A percentile compares a stretch with the other conserved stretches of the same genome.
Evolutionary conservation across 352 stramenopile species (phyloP).

Genomic region (Phytophthora rubi): DNA sequence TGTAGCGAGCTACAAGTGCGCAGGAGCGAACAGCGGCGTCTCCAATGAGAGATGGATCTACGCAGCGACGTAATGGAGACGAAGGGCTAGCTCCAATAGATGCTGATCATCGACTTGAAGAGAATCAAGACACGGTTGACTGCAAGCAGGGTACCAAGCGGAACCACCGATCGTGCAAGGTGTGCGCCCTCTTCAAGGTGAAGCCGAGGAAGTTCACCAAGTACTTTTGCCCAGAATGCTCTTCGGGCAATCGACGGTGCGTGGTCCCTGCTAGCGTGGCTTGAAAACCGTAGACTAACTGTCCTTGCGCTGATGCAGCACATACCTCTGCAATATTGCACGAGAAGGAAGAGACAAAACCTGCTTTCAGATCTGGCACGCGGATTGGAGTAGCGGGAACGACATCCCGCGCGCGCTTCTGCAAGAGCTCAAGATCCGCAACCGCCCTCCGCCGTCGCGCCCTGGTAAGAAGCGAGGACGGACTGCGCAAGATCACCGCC

Average conservation of each 20-base stretch:
- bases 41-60: not conserved
- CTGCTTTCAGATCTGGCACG: slow-evolving; percentile 7
- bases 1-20: not conserved
- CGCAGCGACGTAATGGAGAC: no score
- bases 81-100: not conserved
- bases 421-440: not conserved
- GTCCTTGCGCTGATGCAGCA: not conserved
- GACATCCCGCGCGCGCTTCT: not conserved
- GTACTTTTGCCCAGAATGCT: slow-evolving; percentile 11
- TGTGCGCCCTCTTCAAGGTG: slow-evolving; percentile 3
- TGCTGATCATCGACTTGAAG: not conserved
- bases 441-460: no score
- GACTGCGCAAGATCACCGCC: no score
- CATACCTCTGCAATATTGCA: slow-evolving; percentile 5
- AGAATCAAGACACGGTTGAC: slow-evolving; percentile 2
- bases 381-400: slow-evolving; percentile 3
- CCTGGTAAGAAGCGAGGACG: no score
- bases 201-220: not conserved
- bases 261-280: not conserved
- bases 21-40: slow-evolving; percentile 1
- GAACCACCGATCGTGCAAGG: not conserved
- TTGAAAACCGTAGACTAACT: no score
- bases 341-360: not conserved
- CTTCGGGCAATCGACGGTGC: slow-evolving; percentile 2
- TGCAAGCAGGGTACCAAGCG: not conserved